These are phyloP conservation scores for Pichia kudriavzevii DNA, from an alignment of 1,139 yeast genomes.

Conservation along the genomic window DNA sequence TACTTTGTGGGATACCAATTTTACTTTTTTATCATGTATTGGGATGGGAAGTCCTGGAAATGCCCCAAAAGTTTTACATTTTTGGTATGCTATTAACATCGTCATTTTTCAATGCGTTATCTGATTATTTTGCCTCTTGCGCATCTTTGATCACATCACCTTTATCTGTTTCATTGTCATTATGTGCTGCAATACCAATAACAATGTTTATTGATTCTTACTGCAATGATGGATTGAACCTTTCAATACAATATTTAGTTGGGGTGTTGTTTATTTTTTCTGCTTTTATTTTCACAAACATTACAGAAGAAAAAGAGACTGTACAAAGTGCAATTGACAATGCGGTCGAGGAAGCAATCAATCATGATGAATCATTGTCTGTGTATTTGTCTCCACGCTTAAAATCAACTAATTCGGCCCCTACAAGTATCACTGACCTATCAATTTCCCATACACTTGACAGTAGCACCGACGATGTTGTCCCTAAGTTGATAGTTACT, in stretches of 20 bases:
- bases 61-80: slow-evolving; percentile 35
- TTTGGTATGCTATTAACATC: slow-evolving; percentile 35
- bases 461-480: slow-evolving; percentile 2
- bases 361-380: slow-evolving; percentile 38
- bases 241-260: slow-evolving; percentile 32
- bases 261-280: slow-evolving; percentile 42
- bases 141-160: slow-evolving; percentile 51
- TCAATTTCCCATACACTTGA: slow-evolving; percentile 17
- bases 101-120: slow-evolving; percentile 40
- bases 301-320: slow-evolving; percentile 39
- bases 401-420: slow-evolving; percentile 2
- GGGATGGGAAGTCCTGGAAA: slow-evolving; percentile 35
- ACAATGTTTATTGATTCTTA: slow-evolving; percentile 37
- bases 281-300: slow-evolving; percentile 41
- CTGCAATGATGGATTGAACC: slow-evolving; percentile 34
- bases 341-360: slow-evolving; percentile 42
- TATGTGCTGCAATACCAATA: slow-evolving; percentile 47
- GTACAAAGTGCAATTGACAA: slow-evolving; percentile 44
- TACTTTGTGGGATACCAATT: slow-evolving; percentile 35
- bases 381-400: slow-evolving; percentile 41
- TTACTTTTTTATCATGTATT: slow-evolving; percentile 30
- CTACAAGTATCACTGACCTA: slow-evolving; percentile 21
- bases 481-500: slow-evolving; percentile 26
- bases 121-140: slow-evolving; percentile 43
- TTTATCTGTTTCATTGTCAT: slow-evolving; percentile 42